Evolutionary conservation across 768 basidiomycete species (phyloP).

Genomic region (Arthromyces matolae): DNA sequence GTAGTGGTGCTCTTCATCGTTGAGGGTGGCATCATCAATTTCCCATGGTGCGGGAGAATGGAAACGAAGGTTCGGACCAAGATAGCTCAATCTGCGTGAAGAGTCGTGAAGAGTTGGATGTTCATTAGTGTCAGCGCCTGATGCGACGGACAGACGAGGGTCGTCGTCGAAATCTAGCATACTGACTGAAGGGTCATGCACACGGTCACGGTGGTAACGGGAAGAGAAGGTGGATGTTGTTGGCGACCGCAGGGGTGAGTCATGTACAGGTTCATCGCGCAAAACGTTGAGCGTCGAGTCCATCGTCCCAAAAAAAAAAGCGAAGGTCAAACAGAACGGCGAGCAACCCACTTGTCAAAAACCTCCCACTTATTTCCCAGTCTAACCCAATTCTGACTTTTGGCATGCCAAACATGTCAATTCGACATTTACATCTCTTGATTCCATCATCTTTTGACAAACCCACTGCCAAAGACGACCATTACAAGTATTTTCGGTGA

Average conservation of each 20-base stretch:
- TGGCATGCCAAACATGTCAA: slow-evolving; percentile 11
- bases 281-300: slow-evolving; percentile 46
- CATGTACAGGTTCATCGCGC: slow-evolving; percentile 32
- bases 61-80: slow-evolving; percentile 82
- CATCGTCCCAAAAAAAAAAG: slow-evolving; percentile 39
- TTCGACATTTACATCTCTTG: slow-evolving; percentile 7
- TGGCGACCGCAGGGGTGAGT: slow-evolving; percentile 21
- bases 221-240: slow-evolving; percentile 13
- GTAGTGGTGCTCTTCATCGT: slow-evolving; percentile 45
- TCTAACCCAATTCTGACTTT: slow-evolving; percentile 7
- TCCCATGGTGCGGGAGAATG: slow-evolving; percentile 85
- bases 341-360: slow-evolving; percentile 1
- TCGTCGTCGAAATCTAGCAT: slow-evolving; percentile 60
- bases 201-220: slow-evolving; percentile 31
- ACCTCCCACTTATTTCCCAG: slow-evolving; percentile 9
- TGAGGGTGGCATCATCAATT: slow-evolving; percentile 44
- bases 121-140: slow-evolving; percentile 26
- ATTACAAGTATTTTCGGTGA: too few relatives aligned
- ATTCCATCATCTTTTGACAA: slow-evolving; percentile 1
- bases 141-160: slow-evolving; percentile 31
- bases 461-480: not conserved
- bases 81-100: slow-evolving; percentile 58
- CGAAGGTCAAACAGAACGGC: slow-evolving; percentile 10
- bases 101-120: slow-evolving; percentile 40
- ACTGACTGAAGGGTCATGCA: slow-evolving; percentile 46